Conservation (phyloP, 1,284 basidiomycete genomes). For the Filobasidium uniguttulatum region DNA sequence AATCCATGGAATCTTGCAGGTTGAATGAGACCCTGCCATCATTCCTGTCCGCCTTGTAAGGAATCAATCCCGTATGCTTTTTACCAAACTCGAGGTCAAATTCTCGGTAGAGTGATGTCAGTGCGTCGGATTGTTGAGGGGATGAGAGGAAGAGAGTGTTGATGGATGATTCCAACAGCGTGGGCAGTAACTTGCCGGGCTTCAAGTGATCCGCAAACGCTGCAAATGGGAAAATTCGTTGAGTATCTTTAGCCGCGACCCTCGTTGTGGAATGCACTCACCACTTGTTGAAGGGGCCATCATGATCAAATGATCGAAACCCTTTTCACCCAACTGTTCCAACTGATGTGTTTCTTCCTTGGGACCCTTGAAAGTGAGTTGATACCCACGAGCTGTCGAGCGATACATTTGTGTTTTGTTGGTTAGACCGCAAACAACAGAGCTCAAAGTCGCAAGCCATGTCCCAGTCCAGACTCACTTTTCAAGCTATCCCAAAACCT, state of each 20-base stretch:
- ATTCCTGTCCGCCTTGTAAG: conserved; percentile 22
- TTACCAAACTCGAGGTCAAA: conserved; percentile 44
- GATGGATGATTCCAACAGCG: conserved; percentile 51
- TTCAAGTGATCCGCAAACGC: conserved; percentile 61
- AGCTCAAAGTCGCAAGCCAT: neutral
- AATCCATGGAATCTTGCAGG: conserved; percentile 2
- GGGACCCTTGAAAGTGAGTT: conserved; percentile 67
- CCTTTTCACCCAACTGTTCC: conserved; percentile 54
- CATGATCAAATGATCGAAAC: conserved; percentile 69
- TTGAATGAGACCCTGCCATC: conserved; percentile 4
- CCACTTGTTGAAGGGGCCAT: conserved; percentile 71
- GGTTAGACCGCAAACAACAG: neutral
- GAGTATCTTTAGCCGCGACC: neutral
- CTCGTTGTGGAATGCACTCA: conserved; percentile 31
- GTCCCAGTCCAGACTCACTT: conserved; percentile 42
- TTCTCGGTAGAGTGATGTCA: conserved; percentile 42
- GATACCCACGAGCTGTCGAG: conserved; percentile 52
- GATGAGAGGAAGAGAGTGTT: conserved; percentile 78
- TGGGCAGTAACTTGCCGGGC: conserved; percentile 64
- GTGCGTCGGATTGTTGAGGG: conserved; percentile 41
- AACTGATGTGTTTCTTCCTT: conserved; percentile 54
- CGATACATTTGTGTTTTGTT: too few species aligned
- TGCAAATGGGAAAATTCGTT: too few species aligned
- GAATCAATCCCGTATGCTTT: conserved; percentile 34
- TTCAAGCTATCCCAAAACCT: conserved; percentile 65